Base-by-base conservation (phyloP, 225 moss, liverwort and hornwort genomes). In the Marchantia paleacea region DNA sequence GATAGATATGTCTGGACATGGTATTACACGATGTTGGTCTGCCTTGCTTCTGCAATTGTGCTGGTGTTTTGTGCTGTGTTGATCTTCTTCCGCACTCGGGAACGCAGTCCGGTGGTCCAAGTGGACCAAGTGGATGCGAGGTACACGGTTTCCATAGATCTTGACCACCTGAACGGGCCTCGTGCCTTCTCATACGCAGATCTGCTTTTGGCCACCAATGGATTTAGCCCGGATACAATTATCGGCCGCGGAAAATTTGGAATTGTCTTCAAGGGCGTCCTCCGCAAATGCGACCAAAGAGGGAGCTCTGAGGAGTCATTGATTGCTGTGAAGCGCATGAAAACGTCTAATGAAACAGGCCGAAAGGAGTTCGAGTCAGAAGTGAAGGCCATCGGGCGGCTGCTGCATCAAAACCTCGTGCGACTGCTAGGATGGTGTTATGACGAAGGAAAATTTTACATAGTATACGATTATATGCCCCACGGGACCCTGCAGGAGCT, bases 391-490 rank as follows among this genome's bases (percentile, higher is more conserved):
- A 79, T 83, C 52, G 75, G 75, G 6, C 25, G 55, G 50, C 52
- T 66, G 52, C 78, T 48, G 10, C 82, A 83, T 51, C 60, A 58
- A 0, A 83, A 83, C 64, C 82, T 83, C 7, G 82, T 83, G 18
- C 62, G 39, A 0, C 8, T 79, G 65, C 62, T 72, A 25, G 82
- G 82, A 14, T 83, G 82, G 82, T 78, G 82, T 49, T 77, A 73
- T 47, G 52, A 78, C 31, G 63, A 24, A 48, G 82, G 73, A 0
- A 63, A 83, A 16, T 52, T 72, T 3, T 47, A 75, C 16, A 58
- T 82, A 8, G 82, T 78, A 8, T 82, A 82, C 31, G 82, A 82
- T 4, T 82, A 51, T 11, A 82, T 83, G 82, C 67, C 79, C 9
- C 74, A 83, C 53, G 83, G 83, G 28, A 79, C 72, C 11, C 73